Conservation (phyloP, 768 basidiomycete genomes). For the Pleurotus tuoliensis region DNA sequence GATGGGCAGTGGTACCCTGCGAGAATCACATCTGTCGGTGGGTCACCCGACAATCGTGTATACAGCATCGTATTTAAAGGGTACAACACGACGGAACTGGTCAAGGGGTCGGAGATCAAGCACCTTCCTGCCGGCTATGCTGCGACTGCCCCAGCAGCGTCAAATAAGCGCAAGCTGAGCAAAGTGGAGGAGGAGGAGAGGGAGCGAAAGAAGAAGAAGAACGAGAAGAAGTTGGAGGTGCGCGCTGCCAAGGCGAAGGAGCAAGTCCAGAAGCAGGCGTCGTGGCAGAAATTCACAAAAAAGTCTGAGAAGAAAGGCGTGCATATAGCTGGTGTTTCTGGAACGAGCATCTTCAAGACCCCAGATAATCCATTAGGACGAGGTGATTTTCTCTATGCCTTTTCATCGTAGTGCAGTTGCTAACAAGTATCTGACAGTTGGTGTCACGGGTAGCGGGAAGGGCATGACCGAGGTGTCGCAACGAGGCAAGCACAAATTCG, state of each 20-base stretch:
- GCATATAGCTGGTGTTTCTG: constrained; percentile 82
- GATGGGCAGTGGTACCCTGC: constrained; percentile 89
- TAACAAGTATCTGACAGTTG: constrained; percentile 48
- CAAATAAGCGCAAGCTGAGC: constrained; percentile 73
- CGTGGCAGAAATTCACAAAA: constrained; percentile 95
- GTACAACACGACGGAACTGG: constrained; percentile 87
- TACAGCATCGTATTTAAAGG: constrained; percentile 91
- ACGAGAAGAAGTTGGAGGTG: constrained; percentile 87
- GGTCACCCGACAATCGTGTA: constrained; percentile 75
- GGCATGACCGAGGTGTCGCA: constrained; percentile 79
- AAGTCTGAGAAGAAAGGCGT: constrained; percentile 92
- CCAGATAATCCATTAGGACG: constrained; percentile 86
- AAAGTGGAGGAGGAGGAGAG: constrained; percentile 84
- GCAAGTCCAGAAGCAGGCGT: constrained; percentile 76
- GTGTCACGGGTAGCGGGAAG: constrained; percentile 88
- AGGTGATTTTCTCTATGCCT: constrained; percentile 47
- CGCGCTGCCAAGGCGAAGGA: constrained; percentile 87
- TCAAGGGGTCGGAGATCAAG: constrained; percentile 70
- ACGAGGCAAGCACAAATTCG: constrained; percentile 75
- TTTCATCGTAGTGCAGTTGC: constrained; percentile 9
- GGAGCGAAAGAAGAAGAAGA: constrained; percentile 91
- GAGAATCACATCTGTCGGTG: constrained; percentile 80
- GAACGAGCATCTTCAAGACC: constrained; percentile 92
- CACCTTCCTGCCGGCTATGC: constrained; percentile 57
- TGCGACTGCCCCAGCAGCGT: constrained; percentile 32